Percentiles rank a stretch among this genome's conserved stretches.
Evolutionary conservation across 2,329 filamentous ascomycete genomes (phyloP).

Genomic region (Diaporthe ampelina): DNA sequence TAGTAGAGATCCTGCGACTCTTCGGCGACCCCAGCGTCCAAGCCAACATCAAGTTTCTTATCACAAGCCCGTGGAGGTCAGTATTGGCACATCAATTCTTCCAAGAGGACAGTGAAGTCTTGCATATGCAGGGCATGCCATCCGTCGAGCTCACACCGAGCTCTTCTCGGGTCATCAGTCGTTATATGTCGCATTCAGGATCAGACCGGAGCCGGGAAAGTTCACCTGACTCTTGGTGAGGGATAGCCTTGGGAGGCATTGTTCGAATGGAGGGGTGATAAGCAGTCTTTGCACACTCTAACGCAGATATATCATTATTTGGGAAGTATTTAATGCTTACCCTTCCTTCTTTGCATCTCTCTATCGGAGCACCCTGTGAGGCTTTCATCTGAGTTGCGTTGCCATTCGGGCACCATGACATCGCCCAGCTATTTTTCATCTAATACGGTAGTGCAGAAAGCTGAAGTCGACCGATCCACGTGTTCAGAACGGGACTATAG

Average conservation of each 20-base stretch:
- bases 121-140: not conserved
- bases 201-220: not conserved
- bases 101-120: not conserved
- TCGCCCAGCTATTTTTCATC: too few relatives aligned
- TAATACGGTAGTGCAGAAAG: too few relatives aligned
- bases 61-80: conserved; percentile 35
- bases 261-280: too few relatives aligned
- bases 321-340: too few relatives aligned
- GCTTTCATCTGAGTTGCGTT: not conserved
- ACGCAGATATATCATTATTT: too few relatives aligned
- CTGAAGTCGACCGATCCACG: too few relatives aligned
- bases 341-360: too few relatives aligned
- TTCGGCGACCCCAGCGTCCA: not conserved
- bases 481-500: conserved; percentile 14
- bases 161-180: not conserved
- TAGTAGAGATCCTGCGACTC: not conserved
- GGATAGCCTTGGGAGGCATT: too few relatives aligned
- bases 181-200: not conserved
- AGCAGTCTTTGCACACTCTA: not conserved
- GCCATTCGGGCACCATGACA: too few relatives aligned
- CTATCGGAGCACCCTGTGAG: too few relatives aligned
- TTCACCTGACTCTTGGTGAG: not conserved
- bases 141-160: not conserved
- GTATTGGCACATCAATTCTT: not conserved
- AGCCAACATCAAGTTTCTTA: conserved; percentile 6